These are phyloP conservation scores for Leccinum incarnatum DNA, from an alignment of 768 basidiomycete genomes.

Conservation along the genomic window DNA sequence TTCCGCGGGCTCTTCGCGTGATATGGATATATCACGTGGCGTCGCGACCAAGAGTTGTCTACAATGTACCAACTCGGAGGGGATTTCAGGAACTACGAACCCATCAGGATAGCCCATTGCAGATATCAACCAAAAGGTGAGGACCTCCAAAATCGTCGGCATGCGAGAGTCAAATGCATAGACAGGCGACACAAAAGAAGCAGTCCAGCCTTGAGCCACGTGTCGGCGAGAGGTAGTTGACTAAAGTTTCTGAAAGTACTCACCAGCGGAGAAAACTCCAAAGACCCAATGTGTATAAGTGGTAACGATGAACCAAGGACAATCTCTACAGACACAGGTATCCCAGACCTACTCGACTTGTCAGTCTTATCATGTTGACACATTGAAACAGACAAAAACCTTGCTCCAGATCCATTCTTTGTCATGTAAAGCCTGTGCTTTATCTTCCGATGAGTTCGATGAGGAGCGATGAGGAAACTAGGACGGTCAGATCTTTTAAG, in stretches of 20 bases:
- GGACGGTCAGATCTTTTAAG: constrained; percentile 2
- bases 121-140: constrained; percentile 56
- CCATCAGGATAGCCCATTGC: constrained; percentile 41
- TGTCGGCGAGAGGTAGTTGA: neutral
- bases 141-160: constrained; percentile 50
- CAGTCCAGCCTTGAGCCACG: constrained; percentile 45
- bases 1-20: constrained; percentile 18
- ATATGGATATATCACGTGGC: constrained; percentile 28
- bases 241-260: constrained; percentile 5
- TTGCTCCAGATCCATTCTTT: constrained; percentile 58
- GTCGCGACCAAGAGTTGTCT: constrained; percentile 28
- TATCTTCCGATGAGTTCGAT: constrained; percentile 1
- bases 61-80: constrained; percentile 17
- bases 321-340: constrained; percentile 33
- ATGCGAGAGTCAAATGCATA: constrained; percentile 38
- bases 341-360: constrained; percentile 36
- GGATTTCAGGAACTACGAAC: constrained; percentile 28
- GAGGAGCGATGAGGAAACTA: constrained; percentile 22
- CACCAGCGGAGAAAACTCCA: constrained; percentile 40
- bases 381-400: constrained; percentile 18
- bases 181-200: constrained; percentile 49
- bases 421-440: constrained; percentile 26
- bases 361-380: constrained; percentile 5
- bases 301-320: constrained; percentile 42
- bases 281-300: constrained; percentile 44